phyloP scores from a whole-genome alignment of 2,329 filamentous ascomycete genomes.

The Ascochyta pisi region DNA sequence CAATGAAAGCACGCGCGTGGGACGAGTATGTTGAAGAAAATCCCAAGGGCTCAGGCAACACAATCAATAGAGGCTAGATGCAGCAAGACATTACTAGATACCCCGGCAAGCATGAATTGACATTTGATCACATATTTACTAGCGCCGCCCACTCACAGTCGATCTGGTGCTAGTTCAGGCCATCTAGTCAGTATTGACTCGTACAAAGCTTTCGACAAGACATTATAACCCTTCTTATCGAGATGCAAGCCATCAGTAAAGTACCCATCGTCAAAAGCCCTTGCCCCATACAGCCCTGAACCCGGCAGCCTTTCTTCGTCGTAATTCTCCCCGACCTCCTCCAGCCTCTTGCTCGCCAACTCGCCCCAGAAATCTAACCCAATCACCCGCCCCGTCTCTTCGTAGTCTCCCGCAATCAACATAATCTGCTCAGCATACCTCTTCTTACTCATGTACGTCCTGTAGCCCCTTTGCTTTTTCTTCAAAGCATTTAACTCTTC shows the following conservation, averaged over 20 bases:
- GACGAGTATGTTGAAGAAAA: constrained; percentile 94
- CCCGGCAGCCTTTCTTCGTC: constrained; percentile 45
- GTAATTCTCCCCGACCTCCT: constrained; percentile 35
- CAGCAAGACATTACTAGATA: constrained; percentile 17
- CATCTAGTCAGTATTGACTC: constrained; percentile 34
- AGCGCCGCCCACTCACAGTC: constrained; percentile 6
- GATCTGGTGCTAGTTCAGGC: constrained; percentile 41
- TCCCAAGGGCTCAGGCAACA: constrained; percentile 82
- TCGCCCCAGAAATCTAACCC: constrained; percentile 47
- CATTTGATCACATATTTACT: not conserved
- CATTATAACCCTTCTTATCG: constrained; percentile 38
- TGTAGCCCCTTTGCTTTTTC: constrained; percentile 32
- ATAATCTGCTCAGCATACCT: constrained; percentile 48
- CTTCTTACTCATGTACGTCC: constrained; percentile 49
- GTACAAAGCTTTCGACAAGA: constrained; percentile 34
- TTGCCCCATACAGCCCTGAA: constrained; percentile 41
- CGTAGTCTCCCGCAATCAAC: constrained; percentile 45
- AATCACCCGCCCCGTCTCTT: constrained; percentile 41
- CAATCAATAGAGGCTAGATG: constrained; percentile 73
- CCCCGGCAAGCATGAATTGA: constrained; percentile 3
- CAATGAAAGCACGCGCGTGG: constrained; percentile 92
- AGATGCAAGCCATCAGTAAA: constrained; percentile 51
- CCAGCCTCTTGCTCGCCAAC: constrained; percentile 31
- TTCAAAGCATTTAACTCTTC: constrained; percentile 12
- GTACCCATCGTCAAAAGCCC: constrained; percentile 42